These are phyloP conservation scores for Aquanectria penicillioides DNA, from an alignment of 2,329 filamentous ascomycete genomes.

Conservation along the genomic window DNA sequence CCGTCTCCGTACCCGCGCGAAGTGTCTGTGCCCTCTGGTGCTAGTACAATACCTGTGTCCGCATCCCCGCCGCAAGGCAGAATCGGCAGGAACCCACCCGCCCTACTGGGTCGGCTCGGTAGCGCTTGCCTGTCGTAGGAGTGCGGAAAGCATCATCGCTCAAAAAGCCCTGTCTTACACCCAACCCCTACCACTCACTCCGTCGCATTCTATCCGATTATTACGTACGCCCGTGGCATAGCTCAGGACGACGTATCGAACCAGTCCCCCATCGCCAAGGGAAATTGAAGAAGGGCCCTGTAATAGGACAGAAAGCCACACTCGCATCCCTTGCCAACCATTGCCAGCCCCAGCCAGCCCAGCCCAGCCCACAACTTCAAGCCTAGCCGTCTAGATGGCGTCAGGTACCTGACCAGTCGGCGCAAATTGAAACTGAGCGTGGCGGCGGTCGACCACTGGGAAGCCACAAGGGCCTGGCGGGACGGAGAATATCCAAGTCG, in stretches of 20 bases:
- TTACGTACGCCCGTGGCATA: too few species aligned
- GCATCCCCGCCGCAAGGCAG: constrained; percentile 22
- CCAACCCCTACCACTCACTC: too few species aligned
- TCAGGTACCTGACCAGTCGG: constrained; percentile 4
- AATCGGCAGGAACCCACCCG: constrained; percentile 19
- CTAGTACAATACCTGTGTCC: constrained; percentile 5
- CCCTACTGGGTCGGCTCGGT: background rate
- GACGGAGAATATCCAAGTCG: background rate
- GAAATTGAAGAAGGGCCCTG: too few species aligned
- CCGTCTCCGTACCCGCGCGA: background rate
- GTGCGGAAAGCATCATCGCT: too few species aligned
- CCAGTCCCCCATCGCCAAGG: too few species aligned
- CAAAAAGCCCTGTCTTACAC: too few species aligned
- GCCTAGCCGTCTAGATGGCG: background rate
- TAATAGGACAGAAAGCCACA: too few species aligned
- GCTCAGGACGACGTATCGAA: too few species aligned
- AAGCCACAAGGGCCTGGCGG: background rate
- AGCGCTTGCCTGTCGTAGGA: background rate
- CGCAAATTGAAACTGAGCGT: background rate
- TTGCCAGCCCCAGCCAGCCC: background rate
- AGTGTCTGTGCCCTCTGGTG: background rate
- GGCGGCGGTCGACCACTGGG: background rate
- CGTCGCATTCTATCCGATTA: too few species aligned
- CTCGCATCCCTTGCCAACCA: too few species aligned
- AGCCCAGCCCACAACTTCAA: background rate